Percentiles rank a stretch among this genome's conserved stretches.
Evolutionary conservation across 2,329 filamentous ascomycete genomes (phyloP).

Genomic region (Emergomyces orientalis): DNA sequence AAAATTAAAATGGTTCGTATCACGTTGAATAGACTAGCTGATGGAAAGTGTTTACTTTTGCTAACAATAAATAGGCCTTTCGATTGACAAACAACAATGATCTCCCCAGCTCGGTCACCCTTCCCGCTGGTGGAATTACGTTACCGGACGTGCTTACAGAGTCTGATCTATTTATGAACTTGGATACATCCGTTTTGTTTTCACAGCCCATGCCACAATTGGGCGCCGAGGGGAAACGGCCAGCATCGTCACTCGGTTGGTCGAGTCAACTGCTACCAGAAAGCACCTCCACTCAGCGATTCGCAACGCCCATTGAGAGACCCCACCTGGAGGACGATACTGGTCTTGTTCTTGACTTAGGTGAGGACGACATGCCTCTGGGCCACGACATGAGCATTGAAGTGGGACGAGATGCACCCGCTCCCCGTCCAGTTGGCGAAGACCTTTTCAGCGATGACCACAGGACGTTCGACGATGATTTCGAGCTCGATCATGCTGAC

Average conservation of each 20-base stretch:
- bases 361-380: constrained; percentile 58
- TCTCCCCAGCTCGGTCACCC: constrained; percentile 70
- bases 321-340: constrained; percentile 56
- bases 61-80: constrained; percentile 61
- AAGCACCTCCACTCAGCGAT: constrained; percentile 49
- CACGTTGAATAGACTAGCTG: neutral
- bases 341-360: constrained; percentile 64
- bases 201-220: constrained; percentile 53
- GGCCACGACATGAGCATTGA: constrained; percentile 64
- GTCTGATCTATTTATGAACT: constrained; percentile 77
- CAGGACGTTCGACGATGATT: constrained; percentile 42
- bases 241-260: constrained; percentile 41
- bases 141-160: constrained; percentile 89
- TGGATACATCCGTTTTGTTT: constrained; percentile 73
- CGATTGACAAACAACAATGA: constrained; percentile 91
- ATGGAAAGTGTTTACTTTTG: constrained; percentile 3
- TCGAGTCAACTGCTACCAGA: constrained; percentile 73
- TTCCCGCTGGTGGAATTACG: constrained; percentile 74
- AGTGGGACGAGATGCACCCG: constrained; percentile 76
- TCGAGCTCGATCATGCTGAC: constrained; percentile 44
- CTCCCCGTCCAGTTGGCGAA: constrained; percentile 51
- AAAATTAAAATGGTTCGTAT: constrained; percentile 90
- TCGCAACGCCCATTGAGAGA: constrained; percentile 43
- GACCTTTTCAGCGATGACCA: constrained; percentile 52
- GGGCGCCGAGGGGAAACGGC: constrained; percentile 28